phyloP scores from a whole-genome alignment of 768 basidiomycete genomes.

The Tubosaeta brunneosetosa region DNA sequence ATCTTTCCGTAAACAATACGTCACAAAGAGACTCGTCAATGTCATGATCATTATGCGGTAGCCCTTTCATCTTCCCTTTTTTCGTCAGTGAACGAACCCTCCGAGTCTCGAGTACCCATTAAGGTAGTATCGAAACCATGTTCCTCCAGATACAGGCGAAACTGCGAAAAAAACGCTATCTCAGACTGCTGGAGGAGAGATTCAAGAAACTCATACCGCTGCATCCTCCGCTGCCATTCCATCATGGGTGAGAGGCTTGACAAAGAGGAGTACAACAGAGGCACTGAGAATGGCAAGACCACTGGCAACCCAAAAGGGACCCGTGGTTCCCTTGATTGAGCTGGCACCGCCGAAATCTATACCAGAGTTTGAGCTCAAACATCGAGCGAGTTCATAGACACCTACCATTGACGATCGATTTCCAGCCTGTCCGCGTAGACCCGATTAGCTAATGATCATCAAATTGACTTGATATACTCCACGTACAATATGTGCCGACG shows the following conservation, averaged over 20 bases:
- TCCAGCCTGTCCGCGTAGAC: constrained; percentile 45
- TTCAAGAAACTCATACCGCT: constrained; percentile 38
- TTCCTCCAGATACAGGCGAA: constrained; percentile 76
- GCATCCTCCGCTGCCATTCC: constrained; percentile 77
- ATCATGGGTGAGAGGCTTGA: constrained; percentile 69
- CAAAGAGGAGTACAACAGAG: constrained; percentile 62
- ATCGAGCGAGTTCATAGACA: not conserved
- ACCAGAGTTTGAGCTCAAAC: not conserved
- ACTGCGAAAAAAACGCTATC: constrained; percentile 36
- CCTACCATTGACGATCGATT: constrained; percentile 58
- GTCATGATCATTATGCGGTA: constrained; percentile 11
- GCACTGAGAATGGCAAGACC: constrained; percentile 82
- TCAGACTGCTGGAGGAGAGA: not conserved
- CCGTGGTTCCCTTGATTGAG: constrained; percentile 62
- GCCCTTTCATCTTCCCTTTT: constrained; percentile 10
- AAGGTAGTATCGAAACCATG: constrained; percentile 74
- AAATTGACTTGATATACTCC: not conserved
- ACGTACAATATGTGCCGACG: constrained; percentile 73
- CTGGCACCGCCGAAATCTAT: constrained; percentile 56
- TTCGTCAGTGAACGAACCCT: constrained; percentile 19
- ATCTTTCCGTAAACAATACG: not conserved
- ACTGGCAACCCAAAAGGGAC: constrained; percentile 86
- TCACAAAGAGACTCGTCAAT: not conserved
- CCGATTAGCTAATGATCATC: constrained; percentile 3
- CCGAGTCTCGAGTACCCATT: constrained; percentile 53